Conservation (phyloP, 805 yeast genomes). For the Wickerhamiella kurtzmanii region DNA sequence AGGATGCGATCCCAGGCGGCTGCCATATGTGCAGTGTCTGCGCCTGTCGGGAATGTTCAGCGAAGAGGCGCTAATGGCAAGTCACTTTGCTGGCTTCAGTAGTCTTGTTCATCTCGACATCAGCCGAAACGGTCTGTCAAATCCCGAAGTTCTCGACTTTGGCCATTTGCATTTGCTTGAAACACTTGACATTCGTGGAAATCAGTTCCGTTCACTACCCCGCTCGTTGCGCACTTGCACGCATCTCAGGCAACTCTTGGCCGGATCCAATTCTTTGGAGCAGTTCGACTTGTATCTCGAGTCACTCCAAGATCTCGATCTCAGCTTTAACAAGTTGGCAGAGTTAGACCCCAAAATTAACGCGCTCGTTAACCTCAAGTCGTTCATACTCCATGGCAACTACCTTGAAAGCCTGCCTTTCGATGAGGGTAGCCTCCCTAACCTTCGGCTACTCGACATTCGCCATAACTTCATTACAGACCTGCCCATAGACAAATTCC, state of each 20-base stretch:
- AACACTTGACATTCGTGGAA: constrained; percentile 65
- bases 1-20: not conserved
- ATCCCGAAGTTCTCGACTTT: constrained; percentile 34
- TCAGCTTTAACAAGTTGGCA: constrained; percentile 62
- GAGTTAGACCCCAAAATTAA: constrained; percentile 36
- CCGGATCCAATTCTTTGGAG: constrained; percentile 29
- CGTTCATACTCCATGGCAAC: constrained; percentile 71
- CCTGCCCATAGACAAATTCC: constrained; percentile 59
- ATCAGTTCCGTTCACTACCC: constrained; percentile 45
- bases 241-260: constrained; percentile 8
- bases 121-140: constrained; percentile 58
- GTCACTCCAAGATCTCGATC: constrained; percentile 45
- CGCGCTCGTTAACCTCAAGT: constrained; percentile 41
- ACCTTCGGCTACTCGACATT: constrained; percentile 52
- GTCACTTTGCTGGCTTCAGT: constrained; percentile 14
- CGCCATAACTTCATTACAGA: constrained; percentile 77
- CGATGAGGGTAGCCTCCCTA: constrained; percentile 42
- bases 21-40: constrained; percentile 1
- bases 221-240: constrained; percentile 13
- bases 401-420: constrained; percentile 59
- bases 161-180: constrained; percentile 37
- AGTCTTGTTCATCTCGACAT: constrained; percentile 55
- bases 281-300: constrained; percentile 40
- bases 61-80: not conserved
- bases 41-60: not conserved